A percentile compares a stretch with the other conserved stretches of the same genome.
Conservation (phyloP, 2,329 filamentous ascomycete genomes). For the Paracoccidioides lutzii region DNA sequence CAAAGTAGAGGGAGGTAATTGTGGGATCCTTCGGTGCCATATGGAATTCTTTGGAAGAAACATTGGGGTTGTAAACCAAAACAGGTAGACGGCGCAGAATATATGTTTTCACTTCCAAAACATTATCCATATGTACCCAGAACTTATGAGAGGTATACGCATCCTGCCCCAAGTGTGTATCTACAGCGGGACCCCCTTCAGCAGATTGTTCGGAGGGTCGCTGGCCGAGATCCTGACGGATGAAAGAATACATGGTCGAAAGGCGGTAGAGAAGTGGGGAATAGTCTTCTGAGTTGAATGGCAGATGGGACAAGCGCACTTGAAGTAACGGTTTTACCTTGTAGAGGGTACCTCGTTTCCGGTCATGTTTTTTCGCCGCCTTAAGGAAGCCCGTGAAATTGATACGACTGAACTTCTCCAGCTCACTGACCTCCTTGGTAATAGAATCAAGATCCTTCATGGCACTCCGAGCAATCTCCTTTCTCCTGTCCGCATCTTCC, state of each 20-base stretch:
- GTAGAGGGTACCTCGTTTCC: slow-evolving; percentile 75
- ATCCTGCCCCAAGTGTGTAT: slow-evolving; percentile 43
- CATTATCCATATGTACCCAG: slow-evolving; percentile 92
- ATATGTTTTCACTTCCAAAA: slow-evolving; percentile 92
- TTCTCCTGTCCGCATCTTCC: slow-evolving; percentile 29
- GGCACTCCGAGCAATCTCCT: slow-evolving; percentile 52
- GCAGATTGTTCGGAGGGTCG: slow-evolving; percentile 38
- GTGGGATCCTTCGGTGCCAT: slow-evolving; percentile 67
- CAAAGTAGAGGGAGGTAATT: slow-evolving; percentile 92
- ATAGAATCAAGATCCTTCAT: slow-evolving; percentile 59
- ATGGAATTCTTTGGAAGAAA: slow-evolving; percentile 65
- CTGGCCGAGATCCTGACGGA: slow-evolving; percentile 58
- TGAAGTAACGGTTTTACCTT: slow-evolving; percentile 84
- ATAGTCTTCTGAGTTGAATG: slow-evolving; percentile 93
- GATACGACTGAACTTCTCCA: slow-evolving; percentile 89
- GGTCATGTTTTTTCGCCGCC: slow-evolving; percentile 97
- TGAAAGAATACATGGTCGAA: slow-evolving; percentile 90
- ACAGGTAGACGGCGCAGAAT: slow-evolving; percentile 83
- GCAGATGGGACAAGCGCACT: slow-evolving; percentile 71
- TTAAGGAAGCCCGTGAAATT: slow-evolving; percentile 98
- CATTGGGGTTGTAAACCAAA: slow-evolving; percentile 80
- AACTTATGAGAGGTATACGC: slow-evolving; percentile 82
- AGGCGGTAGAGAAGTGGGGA: slow-evolving; percentile 75
- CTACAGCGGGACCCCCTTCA: slow-evolving; percentile 30
- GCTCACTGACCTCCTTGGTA: slow-evolving; percentile 77